Percentiles rank a stretch among this genome's conserved stretches.
Evolutionary conservation across 2,329 filamentous ascomycete species (phyloP).

Genomic region (Aureobasidium sp.): DNA sequence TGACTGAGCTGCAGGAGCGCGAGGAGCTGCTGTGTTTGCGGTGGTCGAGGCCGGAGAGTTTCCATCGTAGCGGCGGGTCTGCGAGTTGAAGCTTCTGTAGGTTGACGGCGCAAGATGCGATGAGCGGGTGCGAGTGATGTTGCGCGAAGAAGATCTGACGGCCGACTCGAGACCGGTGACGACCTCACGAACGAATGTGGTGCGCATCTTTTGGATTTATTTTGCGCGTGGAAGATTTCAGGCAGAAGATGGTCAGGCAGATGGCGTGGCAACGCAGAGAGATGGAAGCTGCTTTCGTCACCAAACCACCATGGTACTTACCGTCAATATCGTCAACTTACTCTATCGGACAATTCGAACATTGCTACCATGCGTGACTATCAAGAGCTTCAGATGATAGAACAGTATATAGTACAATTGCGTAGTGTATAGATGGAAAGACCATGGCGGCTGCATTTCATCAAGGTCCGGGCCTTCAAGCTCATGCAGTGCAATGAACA

Average conservation of each 20-base stretch:
- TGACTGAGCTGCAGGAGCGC: constrained; percentile 12
- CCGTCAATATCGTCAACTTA: neutral
- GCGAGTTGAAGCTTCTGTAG: constrained; percentile 6
- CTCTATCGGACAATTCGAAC: neutral
- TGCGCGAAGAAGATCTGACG: neutral
- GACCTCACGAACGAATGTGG: constrained; percentile 2
- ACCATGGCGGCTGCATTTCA: neutral
- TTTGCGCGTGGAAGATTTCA: neutral
- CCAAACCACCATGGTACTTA: constrained; percentile 3
- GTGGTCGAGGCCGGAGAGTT: neutral
- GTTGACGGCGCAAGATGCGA: constrained; percentile 6
- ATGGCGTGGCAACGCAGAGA: constrained; percentile 4
- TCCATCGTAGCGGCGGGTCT: constrained; percentile 2
- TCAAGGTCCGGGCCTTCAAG: neutral
- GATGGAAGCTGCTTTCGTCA: neutral
- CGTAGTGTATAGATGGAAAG: neutral
- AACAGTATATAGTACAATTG: neutral
- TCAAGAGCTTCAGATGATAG: neutral
- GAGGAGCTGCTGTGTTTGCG: neutral
- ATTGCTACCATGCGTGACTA: neutral
- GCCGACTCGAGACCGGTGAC: constrained; percentile 3
- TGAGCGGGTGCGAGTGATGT: neutral
- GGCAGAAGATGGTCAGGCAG: neutral
- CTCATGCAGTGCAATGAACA: neutral
- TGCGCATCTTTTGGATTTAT: neutral